These are phyloP conservation scores for Allium sativum DNA, from an alignment of 106 monocot species.

Conservation along the genomic window DNA sequence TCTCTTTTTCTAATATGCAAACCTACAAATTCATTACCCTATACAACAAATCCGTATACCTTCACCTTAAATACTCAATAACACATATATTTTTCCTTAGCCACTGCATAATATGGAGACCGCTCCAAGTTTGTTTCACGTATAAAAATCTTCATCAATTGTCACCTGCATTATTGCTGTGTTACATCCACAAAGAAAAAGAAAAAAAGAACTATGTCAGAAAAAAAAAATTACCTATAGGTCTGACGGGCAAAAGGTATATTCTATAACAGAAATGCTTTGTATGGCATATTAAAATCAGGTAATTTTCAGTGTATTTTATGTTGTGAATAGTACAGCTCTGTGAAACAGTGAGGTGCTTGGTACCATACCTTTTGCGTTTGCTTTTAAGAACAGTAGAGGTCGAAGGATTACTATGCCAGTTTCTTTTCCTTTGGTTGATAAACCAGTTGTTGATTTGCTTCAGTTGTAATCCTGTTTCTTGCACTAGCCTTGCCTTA, in stretches of 20 bases:
- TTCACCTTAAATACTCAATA: too few species aligned
- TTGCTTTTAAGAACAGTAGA: conserved; percentile 64
- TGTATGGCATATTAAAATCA: too few species aligned
- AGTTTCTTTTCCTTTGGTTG: conserved; percentile 96
- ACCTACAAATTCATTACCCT: too few species aligned
- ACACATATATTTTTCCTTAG: too few species aligned
- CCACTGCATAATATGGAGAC: too few species aligned
- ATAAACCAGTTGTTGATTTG: conserved; percentile 99
- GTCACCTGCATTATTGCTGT: neutral
- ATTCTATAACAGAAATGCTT: too few species aligned
- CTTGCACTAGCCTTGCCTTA: conserved; percentile 79
- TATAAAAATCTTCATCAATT: neutral
- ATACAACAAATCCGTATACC: too few species aligned
- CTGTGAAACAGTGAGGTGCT: neutral
- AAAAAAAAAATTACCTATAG: neutral
- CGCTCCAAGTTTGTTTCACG: too few species aligned
- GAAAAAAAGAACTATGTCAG: neutral
- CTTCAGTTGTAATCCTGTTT: conserved; percentile 91
- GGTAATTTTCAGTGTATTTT: neutral
- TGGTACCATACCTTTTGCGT: neutral
- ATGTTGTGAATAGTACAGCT: neutral
- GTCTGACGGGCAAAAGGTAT: too few species aligned
- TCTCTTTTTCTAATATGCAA: too few species aligned
- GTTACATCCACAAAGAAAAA: neutral
- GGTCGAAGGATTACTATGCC: conserved; percentile 90